phyloP scores from a whole-genome alignment of 164 flowering plant genomes.

The Berberis thunbergii region DNA sequence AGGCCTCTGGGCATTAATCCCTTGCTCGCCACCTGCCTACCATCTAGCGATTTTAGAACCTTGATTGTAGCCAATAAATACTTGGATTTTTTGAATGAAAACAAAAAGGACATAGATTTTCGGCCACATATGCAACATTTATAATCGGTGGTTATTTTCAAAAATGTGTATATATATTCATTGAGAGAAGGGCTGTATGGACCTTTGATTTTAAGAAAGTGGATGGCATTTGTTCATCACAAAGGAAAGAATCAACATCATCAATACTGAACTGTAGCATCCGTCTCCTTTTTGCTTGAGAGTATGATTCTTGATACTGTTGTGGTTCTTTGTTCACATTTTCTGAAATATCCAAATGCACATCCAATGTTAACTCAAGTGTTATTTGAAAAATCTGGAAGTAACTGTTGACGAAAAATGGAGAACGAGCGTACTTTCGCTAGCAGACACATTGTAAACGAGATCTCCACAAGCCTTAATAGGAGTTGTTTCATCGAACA shows the following conservation, averaged over 20 bases:
- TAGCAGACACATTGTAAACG: conserved; percentile 30
- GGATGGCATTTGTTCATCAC: conserved; percentile 37
- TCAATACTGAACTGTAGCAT: conserved; percentile 58
- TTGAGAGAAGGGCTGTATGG: neutral
- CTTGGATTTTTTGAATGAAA: no score
- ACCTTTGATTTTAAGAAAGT: conserved; percentile 51
- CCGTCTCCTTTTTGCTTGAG: conserved; percentile 70
- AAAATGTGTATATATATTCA: no score
- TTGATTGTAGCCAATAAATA: no score
- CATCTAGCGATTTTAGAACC: no score
- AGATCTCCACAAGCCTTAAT: conserved; percentile 70
- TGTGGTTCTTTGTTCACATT: conserved; percentile 31
- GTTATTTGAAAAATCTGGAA: neutral
- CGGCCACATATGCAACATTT: no score
- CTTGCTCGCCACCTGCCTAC: no score
- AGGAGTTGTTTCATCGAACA: conserved; percentile 73
- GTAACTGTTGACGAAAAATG: neutral
- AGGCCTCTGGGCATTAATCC: no score
- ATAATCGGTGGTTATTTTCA: no score
- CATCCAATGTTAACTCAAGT: neutral
- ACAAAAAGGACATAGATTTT: no score
- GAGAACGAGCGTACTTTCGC: conserved; percentile 21
- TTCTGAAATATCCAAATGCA: conserved; percentile 25
- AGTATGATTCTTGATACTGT: conserved; percentile 30
- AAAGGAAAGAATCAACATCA: conserved; percentile 21